A percentile compares a stretch with the other conserved stretches of the same genome.
Evolutionary conservation across 2,329 filamentous ascomycete genomes (phyloP).

Genomic region (Coniochaeta prunicola): DNA sequence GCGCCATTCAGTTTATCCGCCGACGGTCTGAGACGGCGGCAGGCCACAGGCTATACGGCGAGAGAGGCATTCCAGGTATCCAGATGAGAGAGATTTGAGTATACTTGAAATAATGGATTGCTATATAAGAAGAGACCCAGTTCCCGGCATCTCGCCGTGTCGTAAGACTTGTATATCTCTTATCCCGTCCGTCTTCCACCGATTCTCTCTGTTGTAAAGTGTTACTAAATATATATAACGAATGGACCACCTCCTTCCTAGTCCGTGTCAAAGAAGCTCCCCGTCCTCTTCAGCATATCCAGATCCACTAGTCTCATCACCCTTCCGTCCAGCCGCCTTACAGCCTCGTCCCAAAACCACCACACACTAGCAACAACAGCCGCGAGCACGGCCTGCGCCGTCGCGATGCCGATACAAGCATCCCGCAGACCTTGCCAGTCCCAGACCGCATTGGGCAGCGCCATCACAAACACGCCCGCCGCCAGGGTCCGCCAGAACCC

Average conservation of each 20-base stretch:
- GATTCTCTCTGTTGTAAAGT: not conserved
- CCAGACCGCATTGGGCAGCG: slow-evolving; percentile 29
- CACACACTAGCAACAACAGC: slow-evolving; percentile 25
- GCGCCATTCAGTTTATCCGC: slow-evolving; percentile 1
- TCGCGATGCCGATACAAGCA: slow-evolving; percentile 32
- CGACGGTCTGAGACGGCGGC: not conserved
- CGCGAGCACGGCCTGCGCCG: slow-evolving; percentile 32
- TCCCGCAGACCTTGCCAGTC: slow-evolving; percentile 26
- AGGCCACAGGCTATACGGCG: not conserved
- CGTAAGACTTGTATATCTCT: not conserved
- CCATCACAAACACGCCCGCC: slow-evolving; percentile 36
- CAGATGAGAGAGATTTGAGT: not conserved
- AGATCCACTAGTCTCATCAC: slow-evolving; percentile 40
- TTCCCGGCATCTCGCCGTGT: not conserved
- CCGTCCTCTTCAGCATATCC: slow-evolving; percentile 31
- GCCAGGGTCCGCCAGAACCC: slow-evolving; percentile 31
- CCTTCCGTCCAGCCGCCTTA: slow-evolving; percentile 35
- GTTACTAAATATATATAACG: not conserved
- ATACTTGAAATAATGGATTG: not conserved
- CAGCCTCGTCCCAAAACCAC: slow-evolving; percentile 32
- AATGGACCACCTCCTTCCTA: slow-evolving; percentile 5
- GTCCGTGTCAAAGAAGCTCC: slow-evolving; percentile 39
- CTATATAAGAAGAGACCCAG: not conserved
- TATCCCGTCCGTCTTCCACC: too few relatives aligned
- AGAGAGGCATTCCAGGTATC: not conserved